A percentile compares a stretch with the other conserved stretches of the same genome.
Evolutionary conservation across 2,329 filamentous ascomycete genomes (phyloP).

Genomic region (Colletotrichum australisinense): DNA sequence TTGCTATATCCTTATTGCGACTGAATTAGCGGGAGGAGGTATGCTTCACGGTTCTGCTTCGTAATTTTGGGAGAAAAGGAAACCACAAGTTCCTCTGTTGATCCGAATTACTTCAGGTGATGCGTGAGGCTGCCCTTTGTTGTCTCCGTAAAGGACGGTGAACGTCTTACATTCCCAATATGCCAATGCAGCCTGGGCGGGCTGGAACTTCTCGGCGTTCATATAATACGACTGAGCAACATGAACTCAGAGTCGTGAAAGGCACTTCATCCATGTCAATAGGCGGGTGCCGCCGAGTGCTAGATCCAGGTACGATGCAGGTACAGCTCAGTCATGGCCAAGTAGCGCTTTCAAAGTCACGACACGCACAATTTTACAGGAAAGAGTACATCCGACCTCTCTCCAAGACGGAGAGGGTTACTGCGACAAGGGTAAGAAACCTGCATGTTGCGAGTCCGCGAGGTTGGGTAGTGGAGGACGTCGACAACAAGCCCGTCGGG

Average conservation of each 20-base stretch:
- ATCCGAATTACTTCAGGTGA: background rate
- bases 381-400: background rate
- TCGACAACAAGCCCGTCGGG: background rate
- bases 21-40: background rate
- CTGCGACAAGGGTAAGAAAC: slow-evolving; percentile 7
- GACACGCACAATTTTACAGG: background rate
- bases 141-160: background rate
- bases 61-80: background rate
- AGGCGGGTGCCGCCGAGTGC: slow-evolving; percentile 7
- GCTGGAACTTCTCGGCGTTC: background rate
- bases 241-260: background rate
- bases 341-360: background rate
- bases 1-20: background rate
- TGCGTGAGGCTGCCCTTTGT: background rate
- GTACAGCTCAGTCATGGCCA: background rate
- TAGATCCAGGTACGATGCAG: background rate
- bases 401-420: background rate
- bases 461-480: slow-evolving; percentile 28
- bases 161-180: background rate
- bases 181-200: no score
- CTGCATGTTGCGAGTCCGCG: slow-evolving; percentile 14
- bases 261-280: background rate
- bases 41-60: background rate
- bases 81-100: background rate
- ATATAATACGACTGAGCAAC: background rate